Evolutionary conservation across 768 basidiomycete species (phyloP), one percentile per base, ranked within the genome.

Genomic region (Rubroboletus satanas): DNA sequence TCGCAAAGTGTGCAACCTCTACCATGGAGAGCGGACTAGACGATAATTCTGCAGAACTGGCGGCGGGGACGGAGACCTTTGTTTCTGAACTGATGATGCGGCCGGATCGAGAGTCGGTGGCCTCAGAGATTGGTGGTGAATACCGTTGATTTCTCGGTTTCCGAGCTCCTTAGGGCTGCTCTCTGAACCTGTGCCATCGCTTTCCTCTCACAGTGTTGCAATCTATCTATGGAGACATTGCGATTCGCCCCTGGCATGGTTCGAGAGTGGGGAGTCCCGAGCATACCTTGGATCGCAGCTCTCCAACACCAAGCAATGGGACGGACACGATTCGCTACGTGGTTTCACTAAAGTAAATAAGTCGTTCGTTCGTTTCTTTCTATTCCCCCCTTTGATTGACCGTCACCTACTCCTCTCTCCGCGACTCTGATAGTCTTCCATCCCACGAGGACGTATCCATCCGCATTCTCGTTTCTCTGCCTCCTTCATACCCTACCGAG

Each of bases 221-320:
- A 66, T 88, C 88, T 26, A 93, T 93, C 62, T 93, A 92, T 62
- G 90, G 89, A 39, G 82, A 86, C 9, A 73, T 80, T 39, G 76
- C 84, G 14, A 74, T 92, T 37, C 75, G 73, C n/a, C 68, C 83
- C 32, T 90, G 85, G 83, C 73, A 69, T 47, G 74, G 78, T 29
- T 61, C 74, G 28, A 50, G 62, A 44, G 51, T 21, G 32, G 62
- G 50, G 28, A 51, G 56, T 12, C 62, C 58, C n/a, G 61, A 53
- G 11, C 26, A 29, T 36, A 15, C 42, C 43, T 51, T 45, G 1
- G 32, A 49, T 28, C 54, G 39, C 18, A 53, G 23, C 23, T 54
- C 60, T 37, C 53, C 57, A 53, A 59, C 60, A 32, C 53, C 57
- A 53, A 59, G 54, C 53, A 63, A 57, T 58, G 64, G 59, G 28